phyloP scores from a whole-genome alignment of 129 eudicot genomes.

The Flaveria linearis region DNA sequence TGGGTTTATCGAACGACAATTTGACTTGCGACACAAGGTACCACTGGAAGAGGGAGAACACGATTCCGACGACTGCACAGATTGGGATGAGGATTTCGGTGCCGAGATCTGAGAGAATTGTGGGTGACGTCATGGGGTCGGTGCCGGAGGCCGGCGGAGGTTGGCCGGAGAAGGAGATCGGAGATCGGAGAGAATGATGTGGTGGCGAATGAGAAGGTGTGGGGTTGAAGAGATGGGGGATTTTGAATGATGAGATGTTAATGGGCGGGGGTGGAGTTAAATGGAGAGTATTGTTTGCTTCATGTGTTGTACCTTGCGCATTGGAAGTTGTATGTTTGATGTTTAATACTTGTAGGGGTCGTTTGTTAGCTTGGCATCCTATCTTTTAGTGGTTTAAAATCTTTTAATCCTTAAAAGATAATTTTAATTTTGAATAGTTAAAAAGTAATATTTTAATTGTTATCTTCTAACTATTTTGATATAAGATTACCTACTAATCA shows the following conservation, averaged over 20 bases:
- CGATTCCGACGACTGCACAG: constrained; percentile 65
- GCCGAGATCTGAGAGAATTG: constrained; percentile 61
- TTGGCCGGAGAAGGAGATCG: constrained; percentile 17
- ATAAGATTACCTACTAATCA: no score
- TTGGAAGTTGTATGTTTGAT: background rate
- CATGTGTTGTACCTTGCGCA: background rate
- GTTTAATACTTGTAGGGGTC: background rate
- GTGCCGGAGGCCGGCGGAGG: constrained; percentile 21
- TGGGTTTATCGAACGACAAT: constrained; percentile 34
- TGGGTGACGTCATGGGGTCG: constrained; percentile 37
- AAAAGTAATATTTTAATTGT: no score
- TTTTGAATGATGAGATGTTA: constrained; percentile 32
- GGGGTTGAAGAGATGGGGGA: constrained; percentile 27
- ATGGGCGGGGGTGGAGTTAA: constrained; percentile 31
- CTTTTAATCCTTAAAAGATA: no score
- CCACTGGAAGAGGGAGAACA: constrained; percentile 67
- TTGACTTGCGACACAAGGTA: constrained; percentile 56
- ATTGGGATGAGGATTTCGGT: constrained; percentile 61
- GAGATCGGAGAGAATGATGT: background rate
- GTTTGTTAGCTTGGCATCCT: no score
- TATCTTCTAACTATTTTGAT: no score
- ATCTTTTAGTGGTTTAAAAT: no score
- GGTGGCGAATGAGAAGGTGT: constrained; percentile 27
- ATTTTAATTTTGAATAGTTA: no score
- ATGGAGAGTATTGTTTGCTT: background rate